Evolutionary conservation across 139 green algal genomes (phyloP).

Genomic region (Gonium pectorale): DNA sequence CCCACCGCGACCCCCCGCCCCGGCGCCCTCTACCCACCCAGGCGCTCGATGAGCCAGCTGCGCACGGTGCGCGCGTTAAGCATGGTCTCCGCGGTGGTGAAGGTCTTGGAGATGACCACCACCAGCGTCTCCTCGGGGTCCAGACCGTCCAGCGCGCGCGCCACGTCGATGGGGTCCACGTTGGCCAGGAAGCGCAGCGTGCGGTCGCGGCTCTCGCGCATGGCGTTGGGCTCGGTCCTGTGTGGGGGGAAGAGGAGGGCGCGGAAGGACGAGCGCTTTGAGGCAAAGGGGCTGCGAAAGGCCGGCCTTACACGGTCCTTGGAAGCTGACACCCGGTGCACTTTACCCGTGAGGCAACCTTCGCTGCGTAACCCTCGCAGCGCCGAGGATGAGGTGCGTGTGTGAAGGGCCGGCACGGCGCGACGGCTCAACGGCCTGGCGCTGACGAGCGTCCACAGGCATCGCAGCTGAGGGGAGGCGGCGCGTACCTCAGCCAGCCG

Average conservation of each 20-base stretch:
- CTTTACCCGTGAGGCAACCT: too few species aligned
- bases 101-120: constrained; percentile 99
- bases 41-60: constrained; percentile 84
- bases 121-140: constrained; percentile 94
- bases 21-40: constrained; percentile 66
- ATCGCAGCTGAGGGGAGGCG: too few species aligned
- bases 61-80: constrained; percentile 96
- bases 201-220: constrained; percentile 72
- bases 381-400: too few species aligned
- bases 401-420: too few species aligned
- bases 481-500: too few species aligned
- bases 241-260: background rate
- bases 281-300: too few species aligned
- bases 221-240: constrained; percentile 72
- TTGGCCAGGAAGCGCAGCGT: constrained; percentile 97
- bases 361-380: too few species aligned
- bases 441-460: too few species aligned
- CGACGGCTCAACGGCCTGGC: too few species aligned
- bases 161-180: constrained; percentile 99
- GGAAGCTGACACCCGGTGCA: too few species aligned
- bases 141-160: constrained; percentile 84
- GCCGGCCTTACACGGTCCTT: too few species aligned
- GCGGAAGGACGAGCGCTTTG: too few species aligned
- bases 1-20: background rate
- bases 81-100: constrained; percentile 99